phyloP scores from a whole-genome alignment of 192 early-diverging fungal genomes.

The Mortierella hygrophila region DNA sequence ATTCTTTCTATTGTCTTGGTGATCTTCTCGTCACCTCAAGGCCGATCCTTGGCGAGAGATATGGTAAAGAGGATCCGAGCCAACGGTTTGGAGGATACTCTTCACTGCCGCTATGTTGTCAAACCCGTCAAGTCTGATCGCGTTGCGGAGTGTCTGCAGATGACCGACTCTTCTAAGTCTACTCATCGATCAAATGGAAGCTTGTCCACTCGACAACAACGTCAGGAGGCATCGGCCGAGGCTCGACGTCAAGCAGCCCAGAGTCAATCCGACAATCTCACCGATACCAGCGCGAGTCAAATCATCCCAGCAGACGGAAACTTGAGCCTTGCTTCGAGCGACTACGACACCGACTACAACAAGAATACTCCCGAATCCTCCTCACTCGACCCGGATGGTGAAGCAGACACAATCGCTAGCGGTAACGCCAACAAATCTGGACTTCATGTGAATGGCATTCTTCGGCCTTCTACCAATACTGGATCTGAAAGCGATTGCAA shows the following conservation, averaged over 20 bases:
- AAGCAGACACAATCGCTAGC: background rate
- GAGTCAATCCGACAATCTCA: background rate
- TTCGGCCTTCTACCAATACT: background rate
- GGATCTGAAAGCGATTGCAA: background rate
- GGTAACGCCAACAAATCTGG: background rate
- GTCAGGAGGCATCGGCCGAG: background rate
- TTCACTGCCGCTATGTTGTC: conserved; percentile 34
- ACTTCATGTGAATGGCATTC: background rate
- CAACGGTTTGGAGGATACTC: conserved; percentile 32
- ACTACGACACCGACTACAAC: conserved; percentile 43
- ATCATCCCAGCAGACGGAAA: conserved; percentile 21
- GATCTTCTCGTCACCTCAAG: conserved; percentile 48
- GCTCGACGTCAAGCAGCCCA: background rate
- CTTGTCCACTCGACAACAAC: background rate
- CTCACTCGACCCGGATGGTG: conserved; percentile 1
- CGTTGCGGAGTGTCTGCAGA: conserved; percentile 48
- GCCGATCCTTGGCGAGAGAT: conserved; percentile 53
- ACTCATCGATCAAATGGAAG: background rate
- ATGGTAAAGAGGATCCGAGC: conserved; percentile 39
- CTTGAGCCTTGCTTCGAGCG: conserved; percentile 19
- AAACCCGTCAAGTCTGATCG: conserved; percentile 57
- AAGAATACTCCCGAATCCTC: conserved; percentile 36
- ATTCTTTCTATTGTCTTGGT: conserved; percentile 49
- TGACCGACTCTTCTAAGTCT: background rate
- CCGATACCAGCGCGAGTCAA: conserved; percentile 1